Evolutionary conservation across 306 rosid genomes (phyloP), one percentile per base, ranked within the genome.

Genomic region (Bauhinia variegata): DNA sequence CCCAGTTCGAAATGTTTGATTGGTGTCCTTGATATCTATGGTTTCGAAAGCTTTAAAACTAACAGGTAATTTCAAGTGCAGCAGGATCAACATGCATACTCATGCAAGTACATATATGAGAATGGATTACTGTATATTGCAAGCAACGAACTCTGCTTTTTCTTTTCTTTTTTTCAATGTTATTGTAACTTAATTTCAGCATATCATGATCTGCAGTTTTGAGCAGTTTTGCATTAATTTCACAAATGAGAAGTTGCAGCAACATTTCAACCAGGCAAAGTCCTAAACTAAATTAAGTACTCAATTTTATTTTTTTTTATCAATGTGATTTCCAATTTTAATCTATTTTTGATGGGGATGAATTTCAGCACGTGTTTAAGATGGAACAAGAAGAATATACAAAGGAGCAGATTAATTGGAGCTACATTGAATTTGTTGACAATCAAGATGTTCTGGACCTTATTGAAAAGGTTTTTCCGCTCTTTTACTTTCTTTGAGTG

Each of bases 381-480:
- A 93, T 90, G 99, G 99, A 93, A 79, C 99, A 93, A 88, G 99
- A 93, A 85, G 99, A 93, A 79, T 93, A 93, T 80, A 93, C 97
- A 0, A 93, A 93, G 87, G 97, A 93, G 84, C 78, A 83, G 81
- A 93, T 93, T 47, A 32, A 93, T 79, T 93, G 99, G 99, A 93
- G 99, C 85, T 93, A 93, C 79, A 93, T 93, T 68, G 99, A 93
- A 81, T 93, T 93, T 80, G 99, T 93, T 16, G 99, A 93, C 75
- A 93, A 93, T 71, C 88, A 90, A 82, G 97, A 93, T 75, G 99
- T 93, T 68, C 83, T 93, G 79, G 99, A 93, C 83, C 96, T 93
- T 65, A 90, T 93, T 71, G 99, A 93, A 85, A 93, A 85, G 97
- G 99, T 93, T 61, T 52, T 64, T 42, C 60, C 54, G 38, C 43